Percentiles rank a stretch among this genome's conserved stretches.
These are phyloP conservation scores for Solanum corneliomulleri DNA, from an alignment of 257 asterid genomes.

Conservation along the genomic window DNA sequence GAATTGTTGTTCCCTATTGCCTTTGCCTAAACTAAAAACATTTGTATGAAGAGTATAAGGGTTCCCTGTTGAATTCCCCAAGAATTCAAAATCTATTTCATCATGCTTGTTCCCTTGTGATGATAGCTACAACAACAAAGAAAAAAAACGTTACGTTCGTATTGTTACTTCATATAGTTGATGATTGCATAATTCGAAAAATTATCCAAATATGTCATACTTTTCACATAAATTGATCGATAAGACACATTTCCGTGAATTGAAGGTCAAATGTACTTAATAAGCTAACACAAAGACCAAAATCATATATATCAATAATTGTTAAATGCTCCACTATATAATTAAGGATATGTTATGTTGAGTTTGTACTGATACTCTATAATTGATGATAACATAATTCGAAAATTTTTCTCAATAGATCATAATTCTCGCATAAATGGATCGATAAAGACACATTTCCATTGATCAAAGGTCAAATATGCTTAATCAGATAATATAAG, in stretches of 20 bases:
- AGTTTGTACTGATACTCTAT: background rate
- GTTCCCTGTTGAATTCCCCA: constrained; percentile 71
- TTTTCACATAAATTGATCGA: background rate
- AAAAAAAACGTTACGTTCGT: background rate
- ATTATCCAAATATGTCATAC: background rate
- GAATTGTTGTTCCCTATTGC: constrained; percentile 76
- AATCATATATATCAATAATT: background rate
- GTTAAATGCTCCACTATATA: background rate
- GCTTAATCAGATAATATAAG: background rate
- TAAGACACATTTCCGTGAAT: background rate
- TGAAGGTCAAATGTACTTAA: background rate
- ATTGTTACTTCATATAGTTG: background rate
- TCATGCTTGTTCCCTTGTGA: constrained; percentile 72
- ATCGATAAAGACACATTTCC: background rate
- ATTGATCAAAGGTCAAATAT: background rate
- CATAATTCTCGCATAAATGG: background rate
- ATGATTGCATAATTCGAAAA: background rate
- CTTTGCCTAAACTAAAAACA: constrained; percentile 62
- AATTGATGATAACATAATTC: background rate
- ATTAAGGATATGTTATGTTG: background rate
- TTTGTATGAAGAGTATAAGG: constrained; percentile 87
- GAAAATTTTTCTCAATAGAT: background rate
- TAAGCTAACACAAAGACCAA: background rate
- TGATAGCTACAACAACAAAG: constrained; percentile 30
- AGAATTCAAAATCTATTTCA: constrained; percentile 80